Base-by-base conservation (phyloP, 1,284 basidiomycete genomes). In the Ganoderma lingzhi region DNA sequence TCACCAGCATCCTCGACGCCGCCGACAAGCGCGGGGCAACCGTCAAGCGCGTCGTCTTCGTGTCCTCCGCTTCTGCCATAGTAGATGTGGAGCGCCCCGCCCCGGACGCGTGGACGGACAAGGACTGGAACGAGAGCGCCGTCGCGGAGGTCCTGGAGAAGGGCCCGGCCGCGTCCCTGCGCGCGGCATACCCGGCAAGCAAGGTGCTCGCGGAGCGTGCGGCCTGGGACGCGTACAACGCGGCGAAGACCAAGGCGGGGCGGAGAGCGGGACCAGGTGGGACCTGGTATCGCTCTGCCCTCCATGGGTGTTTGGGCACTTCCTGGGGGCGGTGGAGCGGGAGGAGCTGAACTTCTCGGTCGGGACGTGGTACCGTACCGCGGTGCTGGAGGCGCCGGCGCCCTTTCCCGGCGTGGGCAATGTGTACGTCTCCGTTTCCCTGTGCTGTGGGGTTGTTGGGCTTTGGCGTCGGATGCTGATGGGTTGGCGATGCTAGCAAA, bases 301-400 rank as follows among this genome's bases (percentile, higher is more conserved):
- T 1, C 53, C 66, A 3, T 63, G 61, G 65, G 62, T 67, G 17
- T 58, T 67, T 42, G 66, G 61, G 41, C 66, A 55, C 45, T 55
- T 45, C 2, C 32, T 67, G 15, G 53, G 61, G 6, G 81, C 88
- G 41, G 71, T 80, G 15, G 73, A 78, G 19, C 76, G 83, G n/a
- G 80, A 82, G 12, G 73, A 78, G n/a, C 81, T 92, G 70, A 90
- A 89, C 79, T 86, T 85, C 2, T 89, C 88, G 1, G 3, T 81
- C 80, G 78, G 71, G 19, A 70, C 70, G 32, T 70, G 78, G 72
- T 81, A 80, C 69, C 70, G 78, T 35, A 70, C 74, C 10, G 76
- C 83, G 14, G 78, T 82, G 0, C 74, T 77, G 66, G 75, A 71
- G 12, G 59, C 30, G 39, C 45, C n/a, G 32, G 10, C n/a, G 51